A percentile compares a stretch with the other conserved stretches of the same genome.
These are phyloP conservation scores for Sphaerulina populicola DNA, from an alignment of 2,329 filamentous ascomycete species.

Conservation along the genomic window DNA sequence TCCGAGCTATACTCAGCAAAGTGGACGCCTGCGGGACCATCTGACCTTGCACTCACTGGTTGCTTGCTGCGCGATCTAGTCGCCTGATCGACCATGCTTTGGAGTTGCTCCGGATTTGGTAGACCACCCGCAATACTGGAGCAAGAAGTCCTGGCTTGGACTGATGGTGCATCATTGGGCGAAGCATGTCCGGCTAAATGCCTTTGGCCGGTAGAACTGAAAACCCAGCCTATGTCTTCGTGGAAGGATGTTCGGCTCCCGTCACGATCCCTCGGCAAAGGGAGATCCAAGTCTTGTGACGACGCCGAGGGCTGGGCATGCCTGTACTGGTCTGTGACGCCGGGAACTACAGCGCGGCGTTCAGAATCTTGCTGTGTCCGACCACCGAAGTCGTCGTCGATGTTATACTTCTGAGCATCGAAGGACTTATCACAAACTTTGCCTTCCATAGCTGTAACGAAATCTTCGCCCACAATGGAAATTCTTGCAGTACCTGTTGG, in stretches of 20 bases:
- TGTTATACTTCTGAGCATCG: background rate
- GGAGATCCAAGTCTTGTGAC: background rate
- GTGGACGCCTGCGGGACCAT: background rate
- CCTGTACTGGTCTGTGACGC: background rate
- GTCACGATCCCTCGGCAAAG: background rate
- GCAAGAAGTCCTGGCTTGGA: background rate
- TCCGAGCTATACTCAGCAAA: background rate
- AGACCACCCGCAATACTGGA: background rate
- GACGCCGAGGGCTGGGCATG: background rate
- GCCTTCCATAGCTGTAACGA: slow-evolving; percentile 3
- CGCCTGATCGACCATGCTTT: background rate
- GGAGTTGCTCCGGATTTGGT: background rate
- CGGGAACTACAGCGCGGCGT: background rate
- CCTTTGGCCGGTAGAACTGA: background rate
- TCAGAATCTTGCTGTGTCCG: slow-evolving; percentile 1
- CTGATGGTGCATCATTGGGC: background rate
- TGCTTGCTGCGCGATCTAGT: background rate
- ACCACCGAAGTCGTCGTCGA: background rate
- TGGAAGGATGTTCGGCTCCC: background rate
- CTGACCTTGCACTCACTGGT: background rate
- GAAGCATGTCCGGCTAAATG: background rate
- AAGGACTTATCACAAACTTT: background rate
- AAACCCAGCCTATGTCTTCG: background rate
- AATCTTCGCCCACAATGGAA: slow-evolving; percentile 4
- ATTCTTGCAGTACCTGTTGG: slow-evolving; percentile 2